Evolutionary conservation across 2,329 filamentous ascomycete species (phyloP), one percentile per base, ranked within the genome.

Genomic region (Cladosporium halotolerans): DNA sequence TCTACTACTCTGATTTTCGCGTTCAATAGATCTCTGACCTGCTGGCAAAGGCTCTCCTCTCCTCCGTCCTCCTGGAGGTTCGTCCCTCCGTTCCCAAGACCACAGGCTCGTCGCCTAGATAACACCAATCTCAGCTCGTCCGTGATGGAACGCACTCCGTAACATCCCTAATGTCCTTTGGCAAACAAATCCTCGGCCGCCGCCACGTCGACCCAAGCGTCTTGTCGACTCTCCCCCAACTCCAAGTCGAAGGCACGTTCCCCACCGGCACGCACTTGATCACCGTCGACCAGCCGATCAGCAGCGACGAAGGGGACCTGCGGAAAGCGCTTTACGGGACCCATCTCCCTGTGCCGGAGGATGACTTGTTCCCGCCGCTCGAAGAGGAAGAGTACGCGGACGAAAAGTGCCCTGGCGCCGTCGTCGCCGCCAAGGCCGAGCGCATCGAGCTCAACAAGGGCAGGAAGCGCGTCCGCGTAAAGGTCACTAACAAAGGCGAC

Each of bases 81-180:
- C 34, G n/a, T 4, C 10, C 10, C 9, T 13, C 34, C 34, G 9
- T 38, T n/a, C 23, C 9, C 14, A 28, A 28, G 23, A 3, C 23
- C 23, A 28, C 23, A 28, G 23, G 9, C 10, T 9, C 10, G 84
- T 83, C 60, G 13, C 86, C 28, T 79, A 91, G 61, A 93, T 96
- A 65, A 84, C 91, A 56, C 89, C 82, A 68, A 91, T 91, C 70
- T 79, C 96, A 97, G 80, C 85, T 96, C 64, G 95, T 97, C 70
- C 91, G 92, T 69, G 92, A 97, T 91, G 92, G 92, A 67, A 84
- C 86, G 62, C 89, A 96, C 74, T 87, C 81, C n/a, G 92, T 97
- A 51, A 86, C 91, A 36, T 89, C 96, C 70, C 87, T 97, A 67
- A 97, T 97, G 91, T 77, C 83, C 56, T 81, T 96, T 58, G 92